Evolutionary conservation across 1,284 basidiomycete species (phyloP).

Genomic region (Trichosporon coremiiforme): DNA sequence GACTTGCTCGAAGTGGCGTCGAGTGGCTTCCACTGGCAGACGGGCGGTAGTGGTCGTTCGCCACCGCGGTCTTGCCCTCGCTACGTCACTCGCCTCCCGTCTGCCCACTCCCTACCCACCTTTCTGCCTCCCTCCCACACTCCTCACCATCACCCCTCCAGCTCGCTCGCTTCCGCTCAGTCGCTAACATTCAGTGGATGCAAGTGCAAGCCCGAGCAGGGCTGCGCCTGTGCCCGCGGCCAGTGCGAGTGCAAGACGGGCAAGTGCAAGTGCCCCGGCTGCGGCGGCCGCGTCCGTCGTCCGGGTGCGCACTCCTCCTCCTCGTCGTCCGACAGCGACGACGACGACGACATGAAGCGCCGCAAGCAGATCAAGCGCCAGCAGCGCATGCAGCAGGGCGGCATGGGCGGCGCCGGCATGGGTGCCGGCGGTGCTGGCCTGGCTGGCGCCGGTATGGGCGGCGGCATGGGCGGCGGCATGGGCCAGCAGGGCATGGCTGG

Average conservation of each 20-base stretch:
- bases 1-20: too few relatives aligned
- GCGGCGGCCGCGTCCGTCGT: constrained; percentile 25
- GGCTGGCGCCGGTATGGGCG: constrained; percentile 18
- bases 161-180: background rate
- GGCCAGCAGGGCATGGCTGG: constrained; percentile 16
- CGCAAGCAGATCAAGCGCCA: constrained; percentile 27
- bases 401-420: constrained; percentile 12
- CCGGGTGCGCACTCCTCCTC: constrained; percentile 25
- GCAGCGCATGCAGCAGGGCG: constrained; percentile 8
- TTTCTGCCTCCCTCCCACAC: background rate
- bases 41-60: too few relatives aligned
- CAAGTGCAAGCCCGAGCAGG: constrained; percentile 28
- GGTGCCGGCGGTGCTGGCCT: background rate
- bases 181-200: constrained; percentile 25
- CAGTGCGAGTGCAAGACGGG: constrained; percentile 27
- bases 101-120: background rate
- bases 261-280: constrained; percentile 36
- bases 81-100: too few relatives aligned
- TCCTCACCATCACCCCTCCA: background rate
- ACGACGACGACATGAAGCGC: constrained; percentile 23
- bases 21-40: too few relatives aligned
- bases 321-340: constrained; percentile 22
- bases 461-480: constrained; percentile 6
- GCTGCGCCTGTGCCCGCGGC: constrained; percentile 28
- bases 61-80: too few relatives aligned